Evolutionary conservation across 148 eudicot species (phyloP).

Genomic region (Fagopyrum esculentum): DNA sequence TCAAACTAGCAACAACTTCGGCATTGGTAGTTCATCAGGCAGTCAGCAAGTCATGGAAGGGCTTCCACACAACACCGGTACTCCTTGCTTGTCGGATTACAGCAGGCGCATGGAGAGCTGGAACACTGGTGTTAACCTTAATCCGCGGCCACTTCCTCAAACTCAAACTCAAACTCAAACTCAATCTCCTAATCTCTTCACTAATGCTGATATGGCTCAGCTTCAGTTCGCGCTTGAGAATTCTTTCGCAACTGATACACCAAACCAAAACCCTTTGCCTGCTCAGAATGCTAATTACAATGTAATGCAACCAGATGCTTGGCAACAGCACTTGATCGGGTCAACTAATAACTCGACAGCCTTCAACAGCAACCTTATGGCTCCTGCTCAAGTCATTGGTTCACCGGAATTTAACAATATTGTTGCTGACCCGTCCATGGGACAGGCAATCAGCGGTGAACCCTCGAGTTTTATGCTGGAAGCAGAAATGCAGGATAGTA

Average conservation of each 20-base stretch:
- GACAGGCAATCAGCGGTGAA: neutral
- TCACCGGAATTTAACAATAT: constrained; percentile 25
- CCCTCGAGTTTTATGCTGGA: constrained; percentile 13
- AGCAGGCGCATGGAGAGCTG: too few species aligned
- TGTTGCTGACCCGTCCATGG: neutral
- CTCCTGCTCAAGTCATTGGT: constrained; percentile 12
- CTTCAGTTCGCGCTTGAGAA: too few species aligned
- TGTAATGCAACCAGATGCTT: neutral
- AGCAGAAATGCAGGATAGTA: constrained; percentile 20
- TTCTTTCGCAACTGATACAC: neutral
- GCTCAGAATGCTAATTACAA: neutral
- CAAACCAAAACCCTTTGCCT: neutral
- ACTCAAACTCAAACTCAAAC: too few species aligned
- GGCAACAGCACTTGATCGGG: neutral
- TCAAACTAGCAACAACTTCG: too few species aligned
- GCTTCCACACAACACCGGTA: too few species aligned
- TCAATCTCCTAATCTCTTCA: too few species aligned
- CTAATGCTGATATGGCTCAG: too few species aligned
- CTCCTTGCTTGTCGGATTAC: too few species aligned
- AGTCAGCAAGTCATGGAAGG: too few species aligned
- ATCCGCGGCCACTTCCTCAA: too few species aligned
- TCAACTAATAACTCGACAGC: neutral
- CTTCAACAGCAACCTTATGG: constrained; percentile 9
- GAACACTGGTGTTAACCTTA: too few species aligned
- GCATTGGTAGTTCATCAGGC: too few species aligned